Base-by-base conservation (phyloP, 345 rosid species). In the Psidium friedrichsthalianum region DNA sequence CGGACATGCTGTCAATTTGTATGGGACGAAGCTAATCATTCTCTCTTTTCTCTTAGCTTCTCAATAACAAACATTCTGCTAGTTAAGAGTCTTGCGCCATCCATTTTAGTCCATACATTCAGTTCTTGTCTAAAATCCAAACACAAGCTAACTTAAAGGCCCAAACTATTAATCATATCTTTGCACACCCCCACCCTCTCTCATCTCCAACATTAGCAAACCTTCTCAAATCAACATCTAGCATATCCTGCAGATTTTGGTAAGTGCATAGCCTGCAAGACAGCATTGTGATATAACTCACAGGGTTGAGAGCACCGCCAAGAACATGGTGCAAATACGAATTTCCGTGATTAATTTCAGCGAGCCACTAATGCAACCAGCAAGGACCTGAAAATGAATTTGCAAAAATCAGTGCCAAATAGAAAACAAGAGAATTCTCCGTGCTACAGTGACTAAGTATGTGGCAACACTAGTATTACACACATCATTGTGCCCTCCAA, bases 401-500 rank as follows among this genome's bases (percentile, higher is more conserved):
- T 32, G 25, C 18, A 47, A 58, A 44, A 21, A 36, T 76, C 22
- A 64, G 82, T 82, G 47, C 22, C 80, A 69, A 36, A 69, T 69
- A 69, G 44, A 16, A 32, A 51, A n/a, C 44, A 22, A 52, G 42
- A 82, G 44, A 69, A 16, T 36, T 69, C 47, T 36, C 25, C 25
- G 3, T 64, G 24, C 25, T 69, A 18, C 47, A 36, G 13, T 36
- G 80, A 18, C 13, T 4, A 36, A 36, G 78, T 18, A 69, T 36
- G 80, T 69, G 47, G 14, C 80, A 8, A 69, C 25, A 36, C 47
- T 36, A 18, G 25, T 2, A 69, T 42, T 53, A 88, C 95, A 86
- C 89, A 97, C 99, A 88, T 97, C 99, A 88, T 97, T 97, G 87
- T 97, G 99, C 29, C 99, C 99, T 42, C 94, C 99, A 83, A 97